Percentiles rank a stretch among this genome's conserved stretches.
Conservation (phyloP, 2,329 filamentous ascomycete species). For the Dothideomycetidae sp. region DNA sequence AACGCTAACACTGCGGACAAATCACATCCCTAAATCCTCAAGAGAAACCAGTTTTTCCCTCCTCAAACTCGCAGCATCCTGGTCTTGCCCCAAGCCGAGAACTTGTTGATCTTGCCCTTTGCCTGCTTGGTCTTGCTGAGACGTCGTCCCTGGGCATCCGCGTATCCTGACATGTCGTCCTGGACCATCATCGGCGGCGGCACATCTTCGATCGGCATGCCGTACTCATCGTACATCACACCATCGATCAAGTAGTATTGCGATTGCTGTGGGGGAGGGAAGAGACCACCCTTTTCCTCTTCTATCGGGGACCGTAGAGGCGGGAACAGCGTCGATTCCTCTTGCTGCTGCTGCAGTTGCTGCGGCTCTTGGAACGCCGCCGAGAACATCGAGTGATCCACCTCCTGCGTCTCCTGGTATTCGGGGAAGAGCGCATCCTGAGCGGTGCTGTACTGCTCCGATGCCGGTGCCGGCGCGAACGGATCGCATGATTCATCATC, state of each 20-base stretch:
- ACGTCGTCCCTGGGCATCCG: background rate
- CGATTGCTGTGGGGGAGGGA: slow-evolving; percentile 4
- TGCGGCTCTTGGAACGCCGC: slow-evolving; percentile 4
- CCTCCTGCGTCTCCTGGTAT: slow-evolving; percentile 5
- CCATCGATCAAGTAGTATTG: slow-evolving; percentile 8
- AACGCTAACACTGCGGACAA: background rate
- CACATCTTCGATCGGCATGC: slow-evolving; percentile 6
- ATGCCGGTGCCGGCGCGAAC: slow-evolving; percentile 3
- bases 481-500: slow-evolving; percentile 6
- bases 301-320: slow-evolving; percentile 2
- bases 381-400: slow-evolving; percentile 4
- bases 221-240: slow-evolving; percentile 8
- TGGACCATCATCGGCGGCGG: background rate
- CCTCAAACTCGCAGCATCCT: slow-evolving; percentile 5
- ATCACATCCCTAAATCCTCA: background rate
- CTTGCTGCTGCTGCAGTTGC: background rate
- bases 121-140: slow-evolving; percentile 9
- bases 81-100: slow-evolving; percentile 8
- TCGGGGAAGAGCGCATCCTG: slow-evolving; percentile 6
- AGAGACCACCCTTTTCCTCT: slow-evolving; percentile 2
- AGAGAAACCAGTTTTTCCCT: background rate
- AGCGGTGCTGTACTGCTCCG: slow-evolving; percentile 5
- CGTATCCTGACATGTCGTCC: background rate
- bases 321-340: slow-evolving; percentile 3
- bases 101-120: slow-evolving; percentile 9